A percentile compares a stretch with the other conserved stretches of the same genome.
Evolutionary conservation across 164 flowering plant genomes (phyloP).

Genomic region (Amborella trichopoda): DNA sequence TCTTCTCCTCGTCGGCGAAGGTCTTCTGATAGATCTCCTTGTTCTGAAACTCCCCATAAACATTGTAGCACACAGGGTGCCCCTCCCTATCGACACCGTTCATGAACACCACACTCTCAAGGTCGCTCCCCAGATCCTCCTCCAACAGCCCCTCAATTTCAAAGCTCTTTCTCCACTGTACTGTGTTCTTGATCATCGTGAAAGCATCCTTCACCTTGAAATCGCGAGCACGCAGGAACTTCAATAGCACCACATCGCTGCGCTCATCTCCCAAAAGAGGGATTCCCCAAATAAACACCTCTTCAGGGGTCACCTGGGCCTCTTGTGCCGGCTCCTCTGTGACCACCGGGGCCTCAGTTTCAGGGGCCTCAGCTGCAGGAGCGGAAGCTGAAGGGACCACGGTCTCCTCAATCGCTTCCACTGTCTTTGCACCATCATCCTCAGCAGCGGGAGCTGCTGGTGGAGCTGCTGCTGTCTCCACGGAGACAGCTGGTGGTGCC

Average conservation of each 20-base stretch:
- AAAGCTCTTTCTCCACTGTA: constrained; percentile 72
- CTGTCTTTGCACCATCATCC: constrained; percentile 61
- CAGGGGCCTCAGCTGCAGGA: constrained; percentile 9
- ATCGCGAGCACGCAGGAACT: constrained; percentile 83
- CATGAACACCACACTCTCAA: constrained; percentile 70
- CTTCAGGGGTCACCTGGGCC: constrained; percentile 38
- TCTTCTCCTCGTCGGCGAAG: constrained; percentile 67
- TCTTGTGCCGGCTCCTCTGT: constrained; percentile 10
- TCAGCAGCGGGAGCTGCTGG: constrained; percentile 22
- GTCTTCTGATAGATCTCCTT: constrained; percentile 61
- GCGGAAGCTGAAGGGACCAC: constrained; percentile 25
- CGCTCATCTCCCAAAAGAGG: constrained; percentile 52
- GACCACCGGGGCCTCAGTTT: constrained; percentile 11
- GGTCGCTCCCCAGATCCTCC: constrained; percentile 45
- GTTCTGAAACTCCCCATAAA: constrained; percentile 64
- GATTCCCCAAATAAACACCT: constrained; percentile 69
- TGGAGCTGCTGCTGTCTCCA: constrained; percentile 11
- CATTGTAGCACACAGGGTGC: constrained; percentile 87
- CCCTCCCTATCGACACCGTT: constrained; percentile 67
- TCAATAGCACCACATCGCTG: constrained; percentile 65
- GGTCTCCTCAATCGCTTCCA: constrained; percentile 63
- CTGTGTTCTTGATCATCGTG: constrained; percentile 68
- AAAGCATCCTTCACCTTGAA: constrained; percentile 85
- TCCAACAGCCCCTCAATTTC: constrained; percentile 52
- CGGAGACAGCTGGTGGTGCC: constrained; percentile 1